These are phyloP conservation scores for Globisporangium apiculatum DNA, from an alignment of 352 stramenopile species.

Conservation along the genomic window DNA sequence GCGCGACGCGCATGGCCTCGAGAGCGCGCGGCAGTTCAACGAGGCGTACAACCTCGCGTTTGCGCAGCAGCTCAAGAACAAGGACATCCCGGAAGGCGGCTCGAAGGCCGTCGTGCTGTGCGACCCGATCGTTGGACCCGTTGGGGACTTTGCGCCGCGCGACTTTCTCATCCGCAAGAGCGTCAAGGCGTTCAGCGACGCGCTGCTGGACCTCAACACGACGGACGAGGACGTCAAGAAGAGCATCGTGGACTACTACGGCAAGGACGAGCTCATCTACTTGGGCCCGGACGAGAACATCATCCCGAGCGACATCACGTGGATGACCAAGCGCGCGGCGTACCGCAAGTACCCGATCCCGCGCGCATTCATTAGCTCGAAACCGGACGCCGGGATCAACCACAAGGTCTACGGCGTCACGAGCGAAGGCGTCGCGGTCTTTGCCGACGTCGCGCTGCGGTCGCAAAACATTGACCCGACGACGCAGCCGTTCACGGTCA, in stretches of 20 bases:
- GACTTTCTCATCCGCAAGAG: slow-evolving; percentile 94
- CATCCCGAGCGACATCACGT: slow-evolving; percentile 67
- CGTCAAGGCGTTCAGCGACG: slow-evolving; percentile 95
- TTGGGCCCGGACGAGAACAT: slow-evolving; percentile 81
- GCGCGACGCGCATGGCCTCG: slow-evolving; percentile 44
- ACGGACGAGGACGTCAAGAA: slow-evolving; percentile 60
- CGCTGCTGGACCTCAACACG: slow-evolving; percentile 74
- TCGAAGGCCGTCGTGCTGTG: slow-evolving; percentile 82
- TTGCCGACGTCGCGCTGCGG: slow-evolving; percentile 65
- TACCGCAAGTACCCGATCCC: slow-evolving; percentile 75
- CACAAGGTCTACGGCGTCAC: slow-evolving; percentile 86
- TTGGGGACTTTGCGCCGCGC: slow-evolving; percentile 68
- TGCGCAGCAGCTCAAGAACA: slow-evolving; percentile 86
- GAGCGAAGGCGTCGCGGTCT: slow-evolving; percentile 76
- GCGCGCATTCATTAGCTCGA: slow-evolving; percentile 82
- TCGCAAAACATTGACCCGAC: slow-evolving; percentile 74
- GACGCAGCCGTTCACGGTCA: slow-evolving; percentile 68
- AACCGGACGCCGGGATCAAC: slow-evolving; percentile 79
- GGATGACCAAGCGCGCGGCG: slow-evolving; percentile 80
- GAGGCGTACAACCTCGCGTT: slow-evolving; percentile 83
- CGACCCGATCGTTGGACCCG: slow-evolving; percentile 60
- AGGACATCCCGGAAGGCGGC: slow-evolving; percentile 80
- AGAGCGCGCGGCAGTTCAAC: slow-evolving; percentile 76
- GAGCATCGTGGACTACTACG: slow-evolving; percentile 77
- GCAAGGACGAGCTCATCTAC: slow-evolving; percentile 81